These are phyloP conservation scores for Geotrichum aggregatum DNA, from an alignment of 1,139 yeast genomes.

Conservation along the genomic window DNA sequence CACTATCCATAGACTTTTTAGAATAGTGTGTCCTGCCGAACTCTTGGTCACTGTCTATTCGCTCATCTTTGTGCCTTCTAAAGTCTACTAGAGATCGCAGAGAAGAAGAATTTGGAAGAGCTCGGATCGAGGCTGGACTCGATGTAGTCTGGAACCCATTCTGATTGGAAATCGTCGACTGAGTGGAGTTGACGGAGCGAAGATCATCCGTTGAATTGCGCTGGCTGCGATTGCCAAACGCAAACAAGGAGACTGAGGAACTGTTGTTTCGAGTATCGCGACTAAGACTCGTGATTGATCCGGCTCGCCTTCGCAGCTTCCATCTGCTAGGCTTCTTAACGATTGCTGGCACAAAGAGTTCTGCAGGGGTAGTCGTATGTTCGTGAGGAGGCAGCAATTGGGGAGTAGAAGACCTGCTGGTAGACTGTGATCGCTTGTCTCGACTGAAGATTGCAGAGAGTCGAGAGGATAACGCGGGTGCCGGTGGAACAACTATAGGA, in stretches of 20 bases:
- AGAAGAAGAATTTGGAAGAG: conserved; percentile 14
- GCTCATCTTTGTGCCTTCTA: neutral
- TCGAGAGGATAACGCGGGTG: conserved; percentile 8
- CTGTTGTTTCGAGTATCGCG: conserved; percentile 5
- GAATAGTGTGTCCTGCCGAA: neutral
- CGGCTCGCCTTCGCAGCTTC: conserved; percentile 13
- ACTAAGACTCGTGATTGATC: conserved; percentile 14
- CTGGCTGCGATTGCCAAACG: conserved; percentile 5
- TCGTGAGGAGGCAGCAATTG: conserved; percentile 6
- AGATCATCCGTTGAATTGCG: conserved; percentile 13
- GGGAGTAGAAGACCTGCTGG: conserved; percentile 9
- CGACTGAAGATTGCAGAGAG: conserved; percentile 9
- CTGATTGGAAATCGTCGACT: neutral
- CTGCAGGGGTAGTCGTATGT: neutral
- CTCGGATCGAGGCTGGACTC: conserved; percentile 7
- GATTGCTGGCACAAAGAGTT: neutral
- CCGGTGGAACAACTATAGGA: neutral
- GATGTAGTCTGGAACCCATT: neutral
- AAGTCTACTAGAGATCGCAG: conserved; percentile 16
- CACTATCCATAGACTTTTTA: conserved; percentile 8
- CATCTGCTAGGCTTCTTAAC: conserved; percentile 6
- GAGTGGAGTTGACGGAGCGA: conserved; percentile 5
- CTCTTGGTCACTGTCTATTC: neutral
- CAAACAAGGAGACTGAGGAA: conserved; percentile 14
- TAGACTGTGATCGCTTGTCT: conserved; percentile 5